Conservation (phyloP, 345 rosid species). For the Balakata baccata region DNA sequence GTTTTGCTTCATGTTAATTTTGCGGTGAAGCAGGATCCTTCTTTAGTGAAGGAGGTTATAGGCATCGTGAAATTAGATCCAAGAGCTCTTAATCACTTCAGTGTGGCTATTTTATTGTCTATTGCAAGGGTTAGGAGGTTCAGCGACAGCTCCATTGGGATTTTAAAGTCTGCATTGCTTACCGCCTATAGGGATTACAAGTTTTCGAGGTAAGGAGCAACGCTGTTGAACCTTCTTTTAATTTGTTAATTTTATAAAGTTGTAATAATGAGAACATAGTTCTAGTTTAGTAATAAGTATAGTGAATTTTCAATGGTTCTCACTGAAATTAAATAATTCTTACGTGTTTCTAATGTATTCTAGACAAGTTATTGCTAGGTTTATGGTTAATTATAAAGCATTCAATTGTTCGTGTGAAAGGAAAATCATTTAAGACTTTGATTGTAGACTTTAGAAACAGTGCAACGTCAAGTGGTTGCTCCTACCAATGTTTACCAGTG, state of each 20-base stretch:
- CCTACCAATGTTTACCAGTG: not conserved
- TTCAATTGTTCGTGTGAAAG: not conserved
- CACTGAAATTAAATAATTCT: too few relatives aligned
- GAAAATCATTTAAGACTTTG: not conserved
- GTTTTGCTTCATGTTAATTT: constrained; percentile 83
- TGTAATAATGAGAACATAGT: not conserved
- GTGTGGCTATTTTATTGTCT: constrained; percentile 60
- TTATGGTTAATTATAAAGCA: not conserved
- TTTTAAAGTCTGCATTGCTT: constrained; percentile 52
- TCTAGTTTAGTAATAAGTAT: not conserved
- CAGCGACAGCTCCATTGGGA: constrained; percentile 48
- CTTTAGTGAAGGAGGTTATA: constrained; percentile 67
- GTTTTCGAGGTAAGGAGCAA: constrained; percentile 47
- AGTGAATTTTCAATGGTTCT: not conserved
- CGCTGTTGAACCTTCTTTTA: not conserved
- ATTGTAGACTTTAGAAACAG: not conserved
- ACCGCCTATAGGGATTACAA: constrained; percentile 56
- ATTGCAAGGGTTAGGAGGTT: constrained; percentile 72
- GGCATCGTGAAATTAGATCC: constrained; percentile 55
- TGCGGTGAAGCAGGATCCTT: constrained; percentile 88
- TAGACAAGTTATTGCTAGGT: not conserved
- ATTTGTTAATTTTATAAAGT: not conserved
- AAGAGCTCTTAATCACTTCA: constrained; percentile 62
- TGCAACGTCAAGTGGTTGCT: not conserved
- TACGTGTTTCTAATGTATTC: not conserved